These are phyloP conservation scores for Spergularia marina DNA, from an alignment of 148 eudicot species.

Conservation along the genomic window DNA sequence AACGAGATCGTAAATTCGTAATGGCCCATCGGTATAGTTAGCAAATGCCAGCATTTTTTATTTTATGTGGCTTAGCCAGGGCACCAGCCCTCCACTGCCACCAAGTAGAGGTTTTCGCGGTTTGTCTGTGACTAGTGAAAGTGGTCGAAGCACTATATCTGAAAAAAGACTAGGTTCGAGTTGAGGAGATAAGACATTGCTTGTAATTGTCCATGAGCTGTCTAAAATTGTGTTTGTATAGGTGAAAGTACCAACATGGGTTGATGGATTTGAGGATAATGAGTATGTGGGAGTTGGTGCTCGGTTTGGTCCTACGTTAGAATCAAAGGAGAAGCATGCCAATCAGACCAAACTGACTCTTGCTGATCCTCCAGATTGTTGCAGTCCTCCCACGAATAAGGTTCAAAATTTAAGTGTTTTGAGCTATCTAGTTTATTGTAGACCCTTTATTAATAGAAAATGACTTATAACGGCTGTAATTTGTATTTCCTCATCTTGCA, in stretches of 20 bases:
- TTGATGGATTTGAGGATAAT: constrained; percentile 53
- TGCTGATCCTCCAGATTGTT: constrained; percentile 96
- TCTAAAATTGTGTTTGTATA: constrained; percentile 18
- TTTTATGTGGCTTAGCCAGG: neutral
- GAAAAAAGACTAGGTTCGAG: neutral
- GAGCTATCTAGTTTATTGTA: constrained; percentile 4
- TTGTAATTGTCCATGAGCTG: neutral
- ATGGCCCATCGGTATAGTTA: neutral
- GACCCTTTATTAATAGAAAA: neutral
- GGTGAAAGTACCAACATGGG: constrained; percentile 87
- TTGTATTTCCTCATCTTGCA: constrained; percentile 9
- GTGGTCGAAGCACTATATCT: neutral
- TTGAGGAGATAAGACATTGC: neutral
- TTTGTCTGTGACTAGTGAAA: neutral
- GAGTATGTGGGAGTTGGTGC: constrained; percentile 98
- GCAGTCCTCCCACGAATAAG: constrained; percentile 78
- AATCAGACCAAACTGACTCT: constrained; percentile 61
- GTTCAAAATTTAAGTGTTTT: constrained; percentile 33
- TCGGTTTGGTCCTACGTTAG: constrained; percentile 94
- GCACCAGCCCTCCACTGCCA: neutral
- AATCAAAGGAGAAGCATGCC: constrained; percentile 92
- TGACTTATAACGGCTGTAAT: neutral
- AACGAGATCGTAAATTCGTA: neutral
- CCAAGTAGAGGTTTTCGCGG: neutral
- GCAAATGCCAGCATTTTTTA: neutral